Base-by-base conservation (phyloP, 164 flowering plant genomes). In the Liquidambar formosana region DNA sequence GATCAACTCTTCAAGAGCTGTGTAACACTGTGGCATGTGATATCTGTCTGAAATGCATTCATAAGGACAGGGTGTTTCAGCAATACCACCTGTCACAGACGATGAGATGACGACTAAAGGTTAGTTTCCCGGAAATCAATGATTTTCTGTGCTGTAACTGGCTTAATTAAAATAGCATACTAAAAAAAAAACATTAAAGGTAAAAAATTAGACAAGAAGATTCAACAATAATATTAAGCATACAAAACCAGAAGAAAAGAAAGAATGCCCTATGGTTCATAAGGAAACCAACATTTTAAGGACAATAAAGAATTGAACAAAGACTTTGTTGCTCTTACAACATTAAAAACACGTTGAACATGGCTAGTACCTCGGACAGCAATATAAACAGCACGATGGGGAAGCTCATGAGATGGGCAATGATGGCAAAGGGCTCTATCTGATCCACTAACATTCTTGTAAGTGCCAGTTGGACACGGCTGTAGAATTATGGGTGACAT, bases 401-500 rank as follows among this genome's bases (percentile, higher is more conserved):
- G 99, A 79, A 96, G 97, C 81, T 88, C 94, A 47, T 76, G 8
- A 68, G 84, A 68, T 53, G 97, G 99, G 70, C 98, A 94, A n/a
- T 58, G 71, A 63, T 4, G 82, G 71, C 99, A 96, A 75, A 93
- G 97, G 47, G 82, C 69, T 72, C 65, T 74, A 71, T 89, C 86
- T 75, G 97, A 92, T 18, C 99, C 99, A 71, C 77, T 85, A 16
- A 81, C 90, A 82, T 92, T 91, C 81, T 96, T 96, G 72, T 76
- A 96, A 26, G 98, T 96, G 52, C 99, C 99, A 77, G 75, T 58
- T 5, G 99, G 99, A 72, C 99, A 96, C 83, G 92, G 95, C 99
- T 93, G 88, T 66, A 74, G 66, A 67, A 63, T 25, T 10, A 41
- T 22, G 47, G 33, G 25, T 5, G 28, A 59, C 38, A 43, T 44